phyloP scores from a whole-genome alignment of 1,139 yeast genomes.

The Blastobotrys malaysiensis region DNA sequence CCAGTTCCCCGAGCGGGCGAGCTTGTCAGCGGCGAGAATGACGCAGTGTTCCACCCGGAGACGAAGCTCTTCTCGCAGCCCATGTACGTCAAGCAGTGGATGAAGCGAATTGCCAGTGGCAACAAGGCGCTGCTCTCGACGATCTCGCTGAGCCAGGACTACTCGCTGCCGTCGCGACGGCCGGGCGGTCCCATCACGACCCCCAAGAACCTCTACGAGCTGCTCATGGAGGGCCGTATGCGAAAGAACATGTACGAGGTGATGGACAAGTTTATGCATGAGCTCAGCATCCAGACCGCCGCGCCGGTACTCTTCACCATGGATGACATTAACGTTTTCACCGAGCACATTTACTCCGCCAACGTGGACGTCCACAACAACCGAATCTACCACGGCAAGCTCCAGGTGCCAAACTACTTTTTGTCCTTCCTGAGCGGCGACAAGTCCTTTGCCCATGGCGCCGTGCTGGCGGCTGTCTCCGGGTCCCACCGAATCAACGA shows the following conservation, averaged over 20 bases:
- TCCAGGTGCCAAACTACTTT: constrained; percentile 62
- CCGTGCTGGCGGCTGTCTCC: constrained; percentile 60
- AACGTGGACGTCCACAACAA: constrained; percentile 57
- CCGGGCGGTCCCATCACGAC: not conserved
- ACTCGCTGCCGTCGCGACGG: not conserved
- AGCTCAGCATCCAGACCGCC: constrained; percentile 41
- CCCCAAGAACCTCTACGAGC: constrained; percentile 27
- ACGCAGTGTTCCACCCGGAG: constrained; percentile 52
- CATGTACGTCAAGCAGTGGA: constrained; percentile 61
- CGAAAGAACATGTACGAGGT: constrained; percentile 37
- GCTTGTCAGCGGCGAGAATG: constrained; percentile 66
- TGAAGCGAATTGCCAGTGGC: constrained; percentile 51
- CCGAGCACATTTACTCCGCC: constrained; percentile 50
- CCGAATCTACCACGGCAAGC: constrained; percentile 54
- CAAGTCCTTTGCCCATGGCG: constrained; percentile 50
- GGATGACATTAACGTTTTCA: constrained; percentile 68
- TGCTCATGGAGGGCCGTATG: constrained; percentile 36
- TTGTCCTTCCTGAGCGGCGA: constrained; percentile 55
- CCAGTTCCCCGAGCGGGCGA: constrained; percentile 61
- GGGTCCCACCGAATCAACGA: constrained; percentile 41
- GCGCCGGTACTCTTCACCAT: constrained; percentile 65
- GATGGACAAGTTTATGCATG: constrained; percentile 52
- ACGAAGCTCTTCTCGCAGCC: constrained; percentile 65
- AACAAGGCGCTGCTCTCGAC: constrained; percentile 49
- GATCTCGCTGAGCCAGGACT: constrained; percentile 26